These are phyloP conservation scores for Sporopachydermia quercuum DNA, from an alignment of 805 yeast genomes.

Conservation along the genomic window DNA sequence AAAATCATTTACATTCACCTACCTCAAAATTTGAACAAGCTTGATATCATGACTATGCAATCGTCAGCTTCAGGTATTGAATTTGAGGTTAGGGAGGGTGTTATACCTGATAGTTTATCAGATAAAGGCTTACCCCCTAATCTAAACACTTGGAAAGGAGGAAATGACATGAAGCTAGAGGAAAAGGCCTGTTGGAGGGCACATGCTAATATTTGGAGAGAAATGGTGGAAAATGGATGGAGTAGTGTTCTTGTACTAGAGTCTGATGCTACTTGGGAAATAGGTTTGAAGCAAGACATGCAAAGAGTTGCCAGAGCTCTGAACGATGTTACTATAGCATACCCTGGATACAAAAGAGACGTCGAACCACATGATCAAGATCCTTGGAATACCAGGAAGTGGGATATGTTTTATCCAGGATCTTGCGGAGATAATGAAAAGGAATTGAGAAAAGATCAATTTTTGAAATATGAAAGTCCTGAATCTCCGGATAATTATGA, in stretches of 20 bases:
- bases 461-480: not conserved
- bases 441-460: not conserved
- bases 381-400: not conserved
- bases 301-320: slow-evolving; percentile 5
- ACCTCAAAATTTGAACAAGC: slow-evolving; percentile 6
- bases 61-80: slow-evolving; percentile 4
- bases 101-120: not conserved
- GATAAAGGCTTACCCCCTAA: slow-evolving; percentile 7
- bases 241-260: slow-evolving; percentile 7
- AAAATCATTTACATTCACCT: slow-evolving; percentile 7
- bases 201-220: slow-evolving; percentile 9
- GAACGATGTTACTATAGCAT: slow-evolving; percentile 3
- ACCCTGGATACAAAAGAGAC: slow-evolving; percentile 2
- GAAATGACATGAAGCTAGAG: slow-evolving; percentile 2
- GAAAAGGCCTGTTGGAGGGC: slow-evolving; percentile 7
- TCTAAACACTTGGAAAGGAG: not conserved
- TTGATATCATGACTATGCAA: slow-evolving; percentile 8
- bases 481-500: not conserved
- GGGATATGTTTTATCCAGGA: not conserved
- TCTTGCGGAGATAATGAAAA: not conserved
- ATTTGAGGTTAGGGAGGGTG: slow-evolving; percentile 3
- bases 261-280: slow-evolving; percentile 10
- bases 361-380: not conserved
- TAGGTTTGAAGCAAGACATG: slow-evolving; percentile 5
- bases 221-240: slow-evolving; percentile 7